phyloP scores from a whole-genome alignment of 148 eudicot genomes.

The Fagopyrum esculentum region DNA sequence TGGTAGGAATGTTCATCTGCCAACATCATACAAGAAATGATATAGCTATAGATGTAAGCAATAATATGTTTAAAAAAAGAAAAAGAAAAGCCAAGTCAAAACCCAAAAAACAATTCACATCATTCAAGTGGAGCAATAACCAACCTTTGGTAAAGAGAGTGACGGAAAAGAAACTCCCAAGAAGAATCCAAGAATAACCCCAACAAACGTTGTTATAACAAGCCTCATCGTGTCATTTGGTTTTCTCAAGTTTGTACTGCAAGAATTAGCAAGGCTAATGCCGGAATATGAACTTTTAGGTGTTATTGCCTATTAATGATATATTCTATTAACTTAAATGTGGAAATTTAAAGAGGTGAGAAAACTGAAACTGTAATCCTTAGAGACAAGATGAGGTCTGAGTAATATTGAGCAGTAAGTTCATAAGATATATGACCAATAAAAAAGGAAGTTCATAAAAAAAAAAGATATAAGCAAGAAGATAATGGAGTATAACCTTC shows the following conservation, averaged over 20 bases:
- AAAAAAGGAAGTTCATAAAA: too few species aligned
- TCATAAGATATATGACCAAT: too few species aligned
- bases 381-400: neutral
- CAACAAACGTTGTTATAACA: constrained; percentile 46
- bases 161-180: constrained; percentile 58
- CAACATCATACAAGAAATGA: constrained; percentile 8
- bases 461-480: neutral
- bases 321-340: neutral
- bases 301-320: neutral
- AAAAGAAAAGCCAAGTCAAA: neutral
- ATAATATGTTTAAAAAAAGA: neutral
- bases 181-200: constrained; percentile 63
- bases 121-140: neutral
- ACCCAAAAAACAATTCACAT: neutral
- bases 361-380: neutral
- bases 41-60: neutral
- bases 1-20: constrained; percentile 49
- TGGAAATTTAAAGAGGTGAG: neutral
- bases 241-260: constrained; percentile 15
- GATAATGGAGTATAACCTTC: constrained; percentile 12
- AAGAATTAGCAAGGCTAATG: neutral
- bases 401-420: neutral
- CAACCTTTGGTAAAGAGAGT: constrained; percentile 50
- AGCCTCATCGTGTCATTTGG: constrained; percentile 50
- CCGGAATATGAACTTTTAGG: neutral